Evolutionary conservation across 2,329 filamentous ascomycete species (phyloP), one percentile per base, ranked within the genome.

Genomic region (Penicillium sclerotiorum): DNA sequence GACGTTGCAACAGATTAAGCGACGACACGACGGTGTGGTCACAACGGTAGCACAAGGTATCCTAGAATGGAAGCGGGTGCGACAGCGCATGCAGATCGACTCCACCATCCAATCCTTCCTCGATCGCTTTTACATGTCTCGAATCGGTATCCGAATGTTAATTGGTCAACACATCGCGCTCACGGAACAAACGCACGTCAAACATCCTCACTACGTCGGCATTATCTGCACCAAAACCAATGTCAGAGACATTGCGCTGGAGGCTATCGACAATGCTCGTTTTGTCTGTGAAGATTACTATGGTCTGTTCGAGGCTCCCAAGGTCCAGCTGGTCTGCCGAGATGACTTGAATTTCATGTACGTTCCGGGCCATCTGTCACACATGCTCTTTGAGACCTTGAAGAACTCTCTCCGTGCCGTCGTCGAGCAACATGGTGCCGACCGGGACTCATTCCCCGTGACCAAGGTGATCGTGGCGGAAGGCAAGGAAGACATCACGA

Each of bases 211-310:
- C 54, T 97, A 99, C 67, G 94, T 99, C 60, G 94, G 94, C 56
- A 96, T 99, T 60, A 99, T 99, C 67, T 99, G 94, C 78, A 99
- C 94, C 53, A 96, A 95, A 77, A 97, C 94, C 21, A 99, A 96
- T 64, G 93, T 99, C 32, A 86, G 86, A 50, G 94, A 99, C 62
- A 84, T 99, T 41, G 94, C 94, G 4, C 87, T 96, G 67, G 94
- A 99, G 74, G 94, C 94, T 52, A 97, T 99, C 65, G 94, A 97
- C 68, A 99, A 99, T 65, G 94, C 94, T 35, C 86, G 94, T n/a
- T 99, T 97, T 66, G 94, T 99, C 27, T 99, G 94, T 69, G 94
- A 99, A 73, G 94, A 97, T 69, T 93, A 97, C 74, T 99, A 97
- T 68, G 94, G 94, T 54, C 79, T 99, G 9, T 99, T 97, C 65